Conservation (phyloP, 345 rosid genomes). For the Cochlearia excelsa region DNA sequence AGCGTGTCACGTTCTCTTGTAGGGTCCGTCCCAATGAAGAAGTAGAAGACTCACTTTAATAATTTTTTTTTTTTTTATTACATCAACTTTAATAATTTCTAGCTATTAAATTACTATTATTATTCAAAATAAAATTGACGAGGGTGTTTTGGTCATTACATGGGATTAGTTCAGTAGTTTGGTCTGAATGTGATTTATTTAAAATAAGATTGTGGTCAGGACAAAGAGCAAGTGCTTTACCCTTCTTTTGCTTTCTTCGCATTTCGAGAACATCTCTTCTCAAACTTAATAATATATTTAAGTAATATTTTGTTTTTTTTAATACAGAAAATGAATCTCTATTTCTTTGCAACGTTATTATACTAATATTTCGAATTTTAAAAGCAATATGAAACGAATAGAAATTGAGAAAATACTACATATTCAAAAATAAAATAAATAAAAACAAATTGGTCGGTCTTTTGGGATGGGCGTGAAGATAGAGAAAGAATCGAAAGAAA, state of each 20-base stretch:
- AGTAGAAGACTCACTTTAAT: constrained; percentile 35
- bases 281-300: constrained; percentile 3
- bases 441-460: constrained; percentile 33
- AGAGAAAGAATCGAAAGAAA: constrained; percentile 5
- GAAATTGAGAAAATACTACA: constrained; percentile 21
- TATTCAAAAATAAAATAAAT: constrained; percentile 3
- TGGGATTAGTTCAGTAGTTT: not conserved
- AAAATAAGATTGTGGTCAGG: constrained; percentile 33
- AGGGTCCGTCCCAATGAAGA: constrained; percentile 32
- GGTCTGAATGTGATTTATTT: constrained; percentile 10
- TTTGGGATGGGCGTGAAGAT: constrained; percentile 36
- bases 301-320: not conserved
- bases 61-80: too few relatives aligned
- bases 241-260: constrained; percentile 30
- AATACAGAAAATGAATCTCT: not conserved
- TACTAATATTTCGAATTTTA: constrained; percentile 19
- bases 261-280: constrained; percentile 38
- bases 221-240: constrained; percentile 33
- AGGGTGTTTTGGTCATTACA: constrained; percentile 31
- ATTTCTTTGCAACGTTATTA: not conserved
- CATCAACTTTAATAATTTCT: constrained; percentile 25
- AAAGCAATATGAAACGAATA: constrained; percentile 31
- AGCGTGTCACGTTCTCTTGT: constrained; percentile 35
- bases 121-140: not conserved
- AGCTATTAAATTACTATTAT: not conserved